These are phyloP conservation scores for Ustanciosporium gigantosporum DNA, from an alignment of 1,284 basidiomycete genomes.

Conservation along the genomic window DNA sequence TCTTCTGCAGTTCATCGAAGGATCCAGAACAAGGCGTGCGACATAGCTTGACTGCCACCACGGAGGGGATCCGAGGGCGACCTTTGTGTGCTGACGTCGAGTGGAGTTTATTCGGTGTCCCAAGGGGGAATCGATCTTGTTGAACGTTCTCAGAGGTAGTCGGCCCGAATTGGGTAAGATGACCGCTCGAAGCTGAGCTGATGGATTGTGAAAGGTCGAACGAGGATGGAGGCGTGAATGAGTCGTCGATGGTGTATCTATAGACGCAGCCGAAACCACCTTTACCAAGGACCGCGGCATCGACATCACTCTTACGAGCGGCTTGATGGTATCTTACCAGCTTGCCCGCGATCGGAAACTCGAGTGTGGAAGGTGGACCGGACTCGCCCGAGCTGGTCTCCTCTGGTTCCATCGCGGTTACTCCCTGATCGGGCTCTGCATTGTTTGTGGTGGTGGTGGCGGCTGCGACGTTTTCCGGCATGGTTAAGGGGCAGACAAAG, in stretches of 20 bases:
- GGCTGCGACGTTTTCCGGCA: too few relatives aligned
- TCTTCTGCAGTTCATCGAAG: constrained; percentile 51
- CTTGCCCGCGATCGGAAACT: constrained; percentile 10
- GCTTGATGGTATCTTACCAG: constrained; percentile 27
- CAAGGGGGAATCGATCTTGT: too few relatives aligned
- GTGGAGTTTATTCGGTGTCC: background rate
- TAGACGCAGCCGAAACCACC: constrained; percentile 45
- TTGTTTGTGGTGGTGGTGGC: too few relatives aligned
- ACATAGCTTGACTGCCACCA: constrained; percentile 51
- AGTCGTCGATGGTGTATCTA: constrained; percentile 31
- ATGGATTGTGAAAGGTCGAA: constrained; percentile 14
- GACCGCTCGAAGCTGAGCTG: background rate
- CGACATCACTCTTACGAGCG: constrained; percentile 18
- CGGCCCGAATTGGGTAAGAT: background rate
- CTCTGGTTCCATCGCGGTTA: too few relatives aligned
- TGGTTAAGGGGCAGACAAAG: too few relatives aligned
- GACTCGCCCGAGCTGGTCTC: constrained; percentile 1
- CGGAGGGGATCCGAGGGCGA: constrained; percentile 7
- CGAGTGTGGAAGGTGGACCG: constrained; percentile 22
- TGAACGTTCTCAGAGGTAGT: background rate
- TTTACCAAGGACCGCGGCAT: constrained; percentile 29
- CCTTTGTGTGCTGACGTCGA: too few relatives aligned
- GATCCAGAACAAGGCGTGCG: constrained; percentile 47
- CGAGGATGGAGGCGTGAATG: constrained; percentile 34
- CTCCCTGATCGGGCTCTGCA: too few relatives aligned